Percentiles rank a stretch among this genome's conserved stretches.
These are phyloP conservation scores for Amylostereum chailletii DNA, from an alignment of 1,284 basidiomycete species.

Conservation along the genomic window DNA sequence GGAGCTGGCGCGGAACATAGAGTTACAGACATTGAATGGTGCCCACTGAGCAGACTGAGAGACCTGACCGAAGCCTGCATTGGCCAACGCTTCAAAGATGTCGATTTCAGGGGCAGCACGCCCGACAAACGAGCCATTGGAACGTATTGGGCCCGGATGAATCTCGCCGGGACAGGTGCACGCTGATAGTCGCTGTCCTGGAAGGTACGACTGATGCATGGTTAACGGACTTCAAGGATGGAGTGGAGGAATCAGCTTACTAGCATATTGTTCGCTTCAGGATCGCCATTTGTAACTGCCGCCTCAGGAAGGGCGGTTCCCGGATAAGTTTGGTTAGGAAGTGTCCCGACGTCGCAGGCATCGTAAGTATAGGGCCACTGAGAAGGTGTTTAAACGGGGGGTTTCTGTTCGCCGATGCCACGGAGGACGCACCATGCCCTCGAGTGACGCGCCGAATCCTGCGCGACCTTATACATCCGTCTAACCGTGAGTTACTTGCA, in stretches of 20 bases:
- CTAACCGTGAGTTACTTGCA: background rate
- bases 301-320: constrained; percentile 22
- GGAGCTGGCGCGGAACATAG: constrained; percentile 6
- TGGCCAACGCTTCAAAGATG: constrained; percentile 61
- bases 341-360: constrained; percentile 62
- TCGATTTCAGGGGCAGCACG: constrained; percentile 74
- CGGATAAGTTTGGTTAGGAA: constrained; percentile 40
- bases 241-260: constrained; percentile 2
- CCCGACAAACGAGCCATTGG: constrained; percentile 54
- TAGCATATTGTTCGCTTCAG: constrained; percentile 24
- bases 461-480: constrained; percentile 10
- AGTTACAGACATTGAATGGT: constrained; percentile 25
- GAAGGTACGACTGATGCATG: constrained; percentile 46
- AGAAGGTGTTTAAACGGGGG: background rate
- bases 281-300: constrained; percentile 35
- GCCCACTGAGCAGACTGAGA: constrained; percentile 61
- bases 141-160: constrained; percentile 65
- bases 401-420: no score
- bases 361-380: constrained; percentile 77
- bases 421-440: constrained; percentile 14
- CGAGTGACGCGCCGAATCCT: constrained; percentile 16
- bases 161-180: constrained; percentile 61
- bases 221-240: background rate
- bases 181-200: constrained; percentile 73
- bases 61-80: constrained; percentile 33